These are phyloP conservation scores for Mycena metata DNA, from an alignment of 768 basidiomycete species.

Conservation along the genomic window DNA sequence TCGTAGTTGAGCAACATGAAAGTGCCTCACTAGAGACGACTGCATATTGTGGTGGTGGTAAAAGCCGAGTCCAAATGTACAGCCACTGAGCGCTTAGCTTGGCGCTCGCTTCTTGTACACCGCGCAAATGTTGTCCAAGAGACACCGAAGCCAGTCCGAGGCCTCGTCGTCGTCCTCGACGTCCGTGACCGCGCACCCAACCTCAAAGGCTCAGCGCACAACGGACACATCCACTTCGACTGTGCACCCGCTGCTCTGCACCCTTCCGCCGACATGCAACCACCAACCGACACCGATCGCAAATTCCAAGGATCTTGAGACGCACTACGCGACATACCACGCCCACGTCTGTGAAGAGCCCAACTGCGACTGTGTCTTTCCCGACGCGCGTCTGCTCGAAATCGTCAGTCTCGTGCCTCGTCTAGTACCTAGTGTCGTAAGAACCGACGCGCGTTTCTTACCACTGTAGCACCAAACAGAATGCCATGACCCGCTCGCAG, in stretches of 20 bases:
- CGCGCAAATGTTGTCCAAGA: constrained; percentile 45
- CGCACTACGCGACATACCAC: constrained; percentile 87
- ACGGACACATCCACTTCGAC: constrained; percentile 36
- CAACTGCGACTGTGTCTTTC: constrained; percentile 86
- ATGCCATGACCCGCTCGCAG: constrained; percentile 90
- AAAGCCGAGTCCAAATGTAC: neutral
- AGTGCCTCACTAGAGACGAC: no score
- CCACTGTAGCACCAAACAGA: constrained; percentile 80
- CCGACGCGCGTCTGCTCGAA: constrained; percentile 82
- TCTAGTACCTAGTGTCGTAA: no score
- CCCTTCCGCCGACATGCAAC: constrained; percentile 87
- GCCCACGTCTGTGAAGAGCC: constrained; percentile 83
- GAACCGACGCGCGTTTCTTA: constrained; percentile 1
- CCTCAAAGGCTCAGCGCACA: constrained; percentile 50
- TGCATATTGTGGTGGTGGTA: no score
- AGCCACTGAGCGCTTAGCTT: neutral
- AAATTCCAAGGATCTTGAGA: constrained; percentile 78
- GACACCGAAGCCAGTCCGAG: constrained; percentile 54
- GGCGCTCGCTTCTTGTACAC: neutral
- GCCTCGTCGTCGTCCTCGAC: constrained; percentile 52
- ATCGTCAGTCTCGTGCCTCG: constrained; percentile 69
- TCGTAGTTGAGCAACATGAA: no score
- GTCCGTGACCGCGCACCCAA: constrained; percentile 40
- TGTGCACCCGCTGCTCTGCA: constrained; percentile 70
- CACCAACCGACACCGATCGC: constrained; percentile 73